Evolutionary conservation across 73 alveolate genomes (phyloP), one percentile per base, ranked within the genome.

Genomic region (Paramecium sexaurelia): DNA sequence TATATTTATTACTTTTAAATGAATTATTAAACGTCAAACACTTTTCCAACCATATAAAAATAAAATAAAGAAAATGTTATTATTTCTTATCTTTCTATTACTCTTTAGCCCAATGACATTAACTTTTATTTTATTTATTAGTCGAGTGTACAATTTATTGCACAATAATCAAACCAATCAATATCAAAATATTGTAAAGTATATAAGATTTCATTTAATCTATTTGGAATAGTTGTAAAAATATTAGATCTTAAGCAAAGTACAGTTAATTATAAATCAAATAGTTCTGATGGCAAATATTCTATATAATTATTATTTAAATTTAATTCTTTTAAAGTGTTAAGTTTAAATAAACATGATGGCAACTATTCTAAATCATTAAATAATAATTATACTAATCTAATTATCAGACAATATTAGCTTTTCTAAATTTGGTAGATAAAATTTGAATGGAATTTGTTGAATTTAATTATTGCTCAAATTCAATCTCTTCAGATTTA

Each of bases 91-190:
- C 90, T 78, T 20, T 78, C 7, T 6, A 37, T 20, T 3, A 61
- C 73, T 33, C 71, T 78, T 15, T 78, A 20, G 7, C 90, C 90
- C n/a, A 78, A 33, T 45, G 11, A 29, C 10, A 22, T 24, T 43
- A 78, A 40, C 13, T 41, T 29, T 37, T 41, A 24, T 78, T 43
- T 78, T 0, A 29, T 41, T 6, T 78, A 8, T 10, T 43, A 9
- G 41, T 78, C 73, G 8, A 78, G 15, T 78, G 9, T 0, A 10
- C 43, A 40, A 29, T 20, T 24, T 6, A 78, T 24, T 7, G 40
- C 68, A 43, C 90, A 78, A 78, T 41, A 24, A 41, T 78, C 75
- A 5, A 78, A 45, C 90, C 90, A 78, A 39, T 78, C 90, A 40
- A 78, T n/a, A 17, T 78, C 90, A 41, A 78, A 43, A 19, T 2